phyloP scores from a whole-genome alignment of 2,329 filamentous ascomycete genomes.

The Achaetomium macrosporum region DNA sequence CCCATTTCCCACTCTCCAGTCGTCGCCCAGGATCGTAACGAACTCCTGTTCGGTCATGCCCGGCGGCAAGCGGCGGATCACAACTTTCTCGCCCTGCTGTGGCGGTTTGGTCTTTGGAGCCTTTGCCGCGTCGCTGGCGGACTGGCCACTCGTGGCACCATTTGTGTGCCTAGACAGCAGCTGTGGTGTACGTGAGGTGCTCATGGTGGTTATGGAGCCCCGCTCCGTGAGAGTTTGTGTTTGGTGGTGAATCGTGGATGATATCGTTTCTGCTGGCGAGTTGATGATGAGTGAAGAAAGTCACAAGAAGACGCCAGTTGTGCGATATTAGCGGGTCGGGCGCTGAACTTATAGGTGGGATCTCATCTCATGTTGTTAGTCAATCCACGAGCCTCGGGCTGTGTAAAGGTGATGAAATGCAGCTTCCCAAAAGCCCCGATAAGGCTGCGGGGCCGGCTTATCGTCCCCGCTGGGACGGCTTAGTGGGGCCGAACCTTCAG shows the following conservation, averaged over 20 bases:
- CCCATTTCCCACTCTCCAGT: slow-evolving; percentile 75
- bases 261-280: background rate
- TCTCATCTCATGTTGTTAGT: too few species aligned
- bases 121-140: slow-evolving; percentile 35
- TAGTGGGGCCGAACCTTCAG: too few species aligned
- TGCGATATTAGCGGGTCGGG: too few species aligned
- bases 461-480: too few species aligned
- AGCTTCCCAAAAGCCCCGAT: too few species aligned
- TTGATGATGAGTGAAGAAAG: background rate
- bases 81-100: slow-evolving; percentile 69
- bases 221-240: background rate
- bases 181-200: slow-evolving; percentile 27
- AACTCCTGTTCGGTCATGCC: slow-evolving; percentile 79
- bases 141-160: slow-evolving; percentile 44
- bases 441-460: too few species aligned
- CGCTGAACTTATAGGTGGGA: too few species aligned
- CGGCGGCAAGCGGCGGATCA: slow-evolving; percentile 79
- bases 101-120: slow-evolving; percentile 44
- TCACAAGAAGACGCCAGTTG: too few species aligned
- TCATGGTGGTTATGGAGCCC: background rate
- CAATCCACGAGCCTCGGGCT: too few species aligned
- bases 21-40: slow-evolving; percentile 61
- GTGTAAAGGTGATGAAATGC: too few species aligned
- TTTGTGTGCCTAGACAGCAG: slow-evolving; percentile 38
- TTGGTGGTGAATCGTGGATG: background rate